Conservation (phyloP, 192 early-diverging fungal species). For the Coemansia sp. region DNA sequence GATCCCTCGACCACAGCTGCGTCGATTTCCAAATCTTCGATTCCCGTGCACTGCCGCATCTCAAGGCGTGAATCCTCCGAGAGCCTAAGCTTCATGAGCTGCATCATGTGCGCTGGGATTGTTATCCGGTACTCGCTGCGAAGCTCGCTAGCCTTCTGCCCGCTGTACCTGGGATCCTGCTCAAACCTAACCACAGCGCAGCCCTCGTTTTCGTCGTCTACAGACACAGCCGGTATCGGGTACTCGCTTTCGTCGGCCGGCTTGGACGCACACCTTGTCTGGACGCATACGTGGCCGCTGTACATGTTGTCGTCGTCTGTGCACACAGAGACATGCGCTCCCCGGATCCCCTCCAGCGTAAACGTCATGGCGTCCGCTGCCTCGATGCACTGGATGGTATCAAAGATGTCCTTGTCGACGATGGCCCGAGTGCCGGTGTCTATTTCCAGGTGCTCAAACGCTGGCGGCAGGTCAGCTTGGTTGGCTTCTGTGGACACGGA, state of each 20-base stretch:
- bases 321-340: constrained; percentile 9
- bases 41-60: background rate
- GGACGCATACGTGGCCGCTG: constrained; percentile 10
- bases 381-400: constrained; percentile 8
- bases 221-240: background rate
- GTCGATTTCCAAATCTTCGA: constrained; percentile 6
- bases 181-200: background rate
- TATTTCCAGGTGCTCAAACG: background rate
- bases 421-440: background rate
- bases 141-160: background rate
- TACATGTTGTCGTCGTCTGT: constrained; percentile 5
- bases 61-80: constrained; percentile 25
- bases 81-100: constrained; percentile 18
- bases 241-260: background rate
- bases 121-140: constrained; percentile 17
- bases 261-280: background rate
- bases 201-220: background rate
- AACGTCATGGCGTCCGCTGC: constrained; percentile 9
- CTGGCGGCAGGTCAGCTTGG: background rate
- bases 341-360: constrained; percentile 10
- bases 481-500: background rate
- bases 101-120: background rate
- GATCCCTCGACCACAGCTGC: constrained; percentile 25
- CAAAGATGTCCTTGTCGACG: background rate
- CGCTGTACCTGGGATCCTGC: background rate